These are phyloP conservation scores for Narthecium ossifragum DNA, from an alignment of 106 monocot species.

Conservation along the genomic window DNA sequence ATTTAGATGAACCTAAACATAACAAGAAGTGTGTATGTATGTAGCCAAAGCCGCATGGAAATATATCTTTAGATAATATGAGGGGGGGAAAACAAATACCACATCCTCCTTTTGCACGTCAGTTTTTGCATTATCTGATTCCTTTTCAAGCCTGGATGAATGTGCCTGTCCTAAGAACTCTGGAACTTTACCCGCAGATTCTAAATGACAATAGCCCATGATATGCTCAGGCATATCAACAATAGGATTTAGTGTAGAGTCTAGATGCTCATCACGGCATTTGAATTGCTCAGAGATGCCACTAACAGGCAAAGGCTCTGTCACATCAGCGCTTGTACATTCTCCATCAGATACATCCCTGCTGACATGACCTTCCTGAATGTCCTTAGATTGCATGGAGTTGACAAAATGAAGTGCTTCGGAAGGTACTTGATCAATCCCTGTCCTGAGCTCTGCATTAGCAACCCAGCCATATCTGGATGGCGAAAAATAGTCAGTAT, in stretches of 20 bases:
- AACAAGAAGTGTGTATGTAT: too few species aligned
- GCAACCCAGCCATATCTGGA: slow-evolving; percentile 85
- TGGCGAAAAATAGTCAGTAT: not conserved
- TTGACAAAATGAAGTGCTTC: slow-evolving; percentile 14
- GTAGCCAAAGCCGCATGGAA: not conserved
- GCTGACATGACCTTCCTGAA: slow-evolving; percentile 7
- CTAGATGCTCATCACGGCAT: slow-evolving; percentile 5
- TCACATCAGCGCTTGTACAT: not conserved
- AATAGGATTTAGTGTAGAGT: slow-evolving; percentile 5
- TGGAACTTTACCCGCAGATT: slow-evolving; percentile 7
- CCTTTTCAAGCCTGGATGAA: not conserved
- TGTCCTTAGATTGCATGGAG: slow-evolving; percentile 7
- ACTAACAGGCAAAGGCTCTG: not conserved
- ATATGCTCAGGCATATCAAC: slow-evolving; percentile 1
- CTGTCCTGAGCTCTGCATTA: slow-evolving; percentile 14
- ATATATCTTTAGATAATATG: too few species aligned
- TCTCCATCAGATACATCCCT: not conserved
- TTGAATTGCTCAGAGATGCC: slow-evolving; percentile 15
- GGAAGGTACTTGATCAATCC: slow-evolving; percentile 5
- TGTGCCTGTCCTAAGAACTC: too few species aligned
- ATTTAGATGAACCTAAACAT: too few species aligned
- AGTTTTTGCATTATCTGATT: too few species aligned
- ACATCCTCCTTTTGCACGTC: too few species aligned
- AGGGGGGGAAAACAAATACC: too few species aligned
- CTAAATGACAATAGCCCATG: not conserved